Base-by-base conservation (phyloP, 169 alveolate genomes). In the Amoebophrya sp. region DNA sequence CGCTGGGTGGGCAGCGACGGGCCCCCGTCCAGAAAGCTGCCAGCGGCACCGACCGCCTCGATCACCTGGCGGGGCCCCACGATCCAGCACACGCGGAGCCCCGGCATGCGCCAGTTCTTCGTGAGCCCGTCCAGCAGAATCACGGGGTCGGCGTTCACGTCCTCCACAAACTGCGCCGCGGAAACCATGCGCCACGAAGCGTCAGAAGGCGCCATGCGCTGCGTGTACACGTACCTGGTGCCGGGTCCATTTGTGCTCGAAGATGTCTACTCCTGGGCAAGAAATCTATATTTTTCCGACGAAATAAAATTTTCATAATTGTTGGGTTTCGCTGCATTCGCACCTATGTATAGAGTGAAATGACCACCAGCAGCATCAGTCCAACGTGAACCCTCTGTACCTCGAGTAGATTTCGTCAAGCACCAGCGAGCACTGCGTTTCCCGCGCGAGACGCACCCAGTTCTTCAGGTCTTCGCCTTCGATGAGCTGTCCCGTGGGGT, bases 131-230 rank as follows among this genome's bases (percentile, higher is more conserved):
- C 88, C 15, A 69, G 39, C 18, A 29, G 39, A 1, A 69, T 29
- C 41, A 69, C 41, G 38, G 88, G 88, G 20, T 69, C 88, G 23
- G 18, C 1, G 70, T 91, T 89, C 88, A 91, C 93, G 18, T 91
- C 93, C 69, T 91, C 93, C 43, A 91, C 93, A 34, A 91, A 91
- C 88, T 89, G 91, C 0, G 93, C 93, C 23, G 93, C 93, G 16
- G 93, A 91, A 39, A 91, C 92, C 92, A 50, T 41, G 88, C 92
- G 88, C 93, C 93, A 91, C n/a, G 58, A 40, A 41, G 91, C 93
- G 48, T 91, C 93, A 15, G 91, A 42, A 39, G 93, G 93, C 38
- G 91, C 78, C 91, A 91, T 89, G 26, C 93, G 93, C 40, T 91
- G 93, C 34, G 93, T 91, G 91, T 91, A 91, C 43, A 91, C 69